phyloP scores from a whole-genome alignment of 306 rosid species.

The Urtica urens region DNA sequence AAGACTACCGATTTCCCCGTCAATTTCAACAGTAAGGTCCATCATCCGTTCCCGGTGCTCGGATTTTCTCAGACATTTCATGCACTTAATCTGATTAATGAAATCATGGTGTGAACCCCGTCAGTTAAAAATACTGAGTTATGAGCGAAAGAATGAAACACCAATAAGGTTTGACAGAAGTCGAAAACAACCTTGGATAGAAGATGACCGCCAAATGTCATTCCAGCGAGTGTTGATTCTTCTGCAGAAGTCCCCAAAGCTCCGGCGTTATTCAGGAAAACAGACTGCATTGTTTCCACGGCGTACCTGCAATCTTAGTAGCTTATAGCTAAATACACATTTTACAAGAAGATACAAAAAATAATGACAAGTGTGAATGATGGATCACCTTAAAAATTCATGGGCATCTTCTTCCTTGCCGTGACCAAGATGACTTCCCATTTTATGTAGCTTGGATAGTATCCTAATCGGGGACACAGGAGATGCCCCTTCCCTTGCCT shows the following conservation, averaged over 20 bases:
- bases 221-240: conserved; percentile 72
- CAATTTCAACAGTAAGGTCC: conserved; percentile 95
- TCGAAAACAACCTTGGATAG: conserved; percentile 49
- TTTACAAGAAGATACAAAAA: neutral
- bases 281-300: conserved; percentile 81
- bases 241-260: conserved; percentile 46
- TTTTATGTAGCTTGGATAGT: conserved; percentile 59
- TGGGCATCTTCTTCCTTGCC: conserved; percentile 99
- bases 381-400: conserved; percentile 65
- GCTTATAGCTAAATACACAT: conserved; percentile 3
- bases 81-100: conserved; percentile 58
- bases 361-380: conserved; percentile 5
- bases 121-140: neutral
- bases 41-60: conserved; percentile 92
- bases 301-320: conserved; percentile 47
- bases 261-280: conserved; percentile 57
- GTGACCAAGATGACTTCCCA: conserved; percentile 75
- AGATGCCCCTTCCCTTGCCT: conserved; percentile 57
- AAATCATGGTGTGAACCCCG: conserved; percentile 15
- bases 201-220: conserved; percentile 90
- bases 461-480: conserved; percentile 59
- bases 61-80: conserved; percentile 81
- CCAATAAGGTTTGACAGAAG: neutral
- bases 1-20: conserved; percentile 77
- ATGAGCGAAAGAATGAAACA: neutral